These are phyloP conservation scores for Vanrija sp. DNA, from an alignment of 1,284 basidiomycete species.

Conservation along the genomic window DNA sequence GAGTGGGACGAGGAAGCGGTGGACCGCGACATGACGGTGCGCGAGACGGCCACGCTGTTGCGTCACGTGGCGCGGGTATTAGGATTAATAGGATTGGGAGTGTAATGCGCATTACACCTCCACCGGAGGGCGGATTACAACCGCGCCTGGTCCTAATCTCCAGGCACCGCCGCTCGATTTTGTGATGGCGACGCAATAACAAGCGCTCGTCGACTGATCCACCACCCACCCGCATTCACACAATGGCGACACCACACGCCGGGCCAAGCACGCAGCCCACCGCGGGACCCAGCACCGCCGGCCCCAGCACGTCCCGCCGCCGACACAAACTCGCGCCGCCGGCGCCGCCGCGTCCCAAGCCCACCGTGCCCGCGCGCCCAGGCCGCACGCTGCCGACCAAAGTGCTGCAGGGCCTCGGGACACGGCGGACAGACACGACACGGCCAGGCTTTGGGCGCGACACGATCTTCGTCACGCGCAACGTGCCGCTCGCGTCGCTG, in stretches of 20 bases:
- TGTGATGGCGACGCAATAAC: not conserved
- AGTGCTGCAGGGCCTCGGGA: conserved; percentile 30
- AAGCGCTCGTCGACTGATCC: not conserved
- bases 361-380: not conserved
- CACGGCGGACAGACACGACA: conserved; percentile 28
- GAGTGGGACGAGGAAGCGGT: not conserved
- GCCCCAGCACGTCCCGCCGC: not conserved
- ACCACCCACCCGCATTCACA: not conserved
- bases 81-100: not conserved
- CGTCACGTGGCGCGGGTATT: not conserved
- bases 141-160: too few species aligned
- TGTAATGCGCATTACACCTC: not conserved
- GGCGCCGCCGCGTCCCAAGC: conserved; percentile 5
- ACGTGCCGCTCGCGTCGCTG: conserved; percentile 68
- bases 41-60: not conserved
- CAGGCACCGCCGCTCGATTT: not conserved
- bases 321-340: conserved; percentile 17
- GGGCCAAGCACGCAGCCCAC: not conserved
- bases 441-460: conserved; percentile 59
- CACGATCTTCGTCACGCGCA: conserved; percentile 73
- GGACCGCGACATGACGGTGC: too few species aligned
- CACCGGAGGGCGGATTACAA: too few species aligned
- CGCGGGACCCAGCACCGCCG: not conserved
- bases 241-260: not conserved
- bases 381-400: conserved; percentile 28